Evolutionary conservation across 2,329 filamentous ascomycete genomes (phyloP), one percentile per base, ranked within the genome.

Genomic region (Claviceps africana): DNA sequence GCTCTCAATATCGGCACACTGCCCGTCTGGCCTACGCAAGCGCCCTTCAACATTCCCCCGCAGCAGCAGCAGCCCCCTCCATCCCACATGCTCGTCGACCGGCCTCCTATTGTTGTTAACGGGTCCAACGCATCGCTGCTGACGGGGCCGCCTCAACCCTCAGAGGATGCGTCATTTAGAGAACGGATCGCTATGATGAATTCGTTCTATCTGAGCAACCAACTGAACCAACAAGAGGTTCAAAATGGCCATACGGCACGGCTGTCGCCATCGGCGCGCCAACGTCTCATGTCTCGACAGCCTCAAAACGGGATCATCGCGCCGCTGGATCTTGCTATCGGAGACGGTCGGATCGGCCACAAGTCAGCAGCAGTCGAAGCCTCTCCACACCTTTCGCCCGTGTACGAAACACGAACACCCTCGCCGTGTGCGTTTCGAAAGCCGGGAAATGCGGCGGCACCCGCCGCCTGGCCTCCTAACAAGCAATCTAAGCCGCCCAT

Each of bases 341-440:
- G 71, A 3, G 72, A 73, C 33, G 67, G 68, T 21, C 65, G 68
- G 22, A 58, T 70, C 11, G 42, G 25, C 33, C 64, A 67, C 50
- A 61, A 64, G 4, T 65, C 69, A 9, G 51, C 60, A 22, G 58
- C 59, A 15, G 55, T 58, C 10, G 76, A 78, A 9, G 61, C 71
- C 48, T 71, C 73, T 43, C 40, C 40, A 11, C 76, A 75, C 57
- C 72, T 90, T 2, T 89, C 86, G 0, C 86, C 86, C 0, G 85
- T 89, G 0, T 85, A 84, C 51, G 86, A 89, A 67, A 77, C 78
- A 6, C 75, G 77, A n/a, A 85, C 82, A 0, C 83, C 85, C 2
- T 87, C 85, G 1, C 84, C 85, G 1, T 84, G 75, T 3, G 71
- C 76, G 13, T 69, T 70, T 52, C 74, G 82, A 51, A 81, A 75